Base-by-base conservation (phyloP, 352 stramenopile species). In the Phytophthora hibernalis region DNA sequence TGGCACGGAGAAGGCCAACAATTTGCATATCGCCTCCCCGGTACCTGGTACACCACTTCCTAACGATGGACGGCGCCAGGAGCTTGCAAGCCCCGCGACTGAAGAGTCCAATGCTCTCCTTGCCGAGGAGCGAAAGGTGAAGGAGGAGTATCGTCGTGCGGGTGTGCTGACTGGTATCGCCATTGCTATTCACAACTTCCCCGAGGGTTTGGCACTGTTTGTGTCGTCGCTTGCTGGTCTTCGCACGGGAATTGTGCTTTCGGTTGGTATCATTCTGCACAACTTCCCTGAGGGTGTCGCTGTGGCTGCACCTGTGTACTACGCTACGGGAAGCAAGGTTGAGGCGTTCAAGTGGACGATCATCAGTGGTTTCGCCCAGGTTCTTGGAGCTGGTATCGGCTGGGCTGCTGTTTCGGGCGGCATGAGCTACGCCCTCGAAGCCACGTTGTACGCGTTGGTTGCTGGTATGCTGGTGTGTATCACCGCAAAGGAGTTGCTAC, bases 141-240 rank as follows among this genome's bases (percentile, higher is more conserved):
- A 89, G 61, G 57, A 80, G n/a, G 71, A 86, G 22, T 90, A 94
- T 49, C 79, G 89, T 20, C 80, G 83, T 20, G 95, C 97, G 58
- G 95, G 96, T 53, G 71, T 98, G 5, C 89, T 96, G 60, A 98
- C 95, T 5, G 97, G 95, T 11, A 72, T 99, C 12, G 96, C 92
- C 38, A 98, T 99, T 57, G 95, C 90, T 5, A 97, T 99, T 37
- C 97, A 99, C 79, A 99, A 99, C 77, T 98, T 99, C 68, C 97
- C 97, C 0, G 97, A 99, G 65, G 97, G 97, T 0, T 68, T 99
- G 11, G 97, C 96, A 10, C 98, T 97, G 11, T 99, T 98, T 68
- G 95, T 98, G 13, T 95, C 90, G 0, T 92, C 95, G 15, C 73
- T 99, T 1, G 71, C 90, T n/a, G 93, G 98, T 63, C 88, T 97